These are phyloP conservation scores for Setaria viridis DNA, from an alignment of 202 grass and related monocot species.

Conservation along the genomic window DNA sequence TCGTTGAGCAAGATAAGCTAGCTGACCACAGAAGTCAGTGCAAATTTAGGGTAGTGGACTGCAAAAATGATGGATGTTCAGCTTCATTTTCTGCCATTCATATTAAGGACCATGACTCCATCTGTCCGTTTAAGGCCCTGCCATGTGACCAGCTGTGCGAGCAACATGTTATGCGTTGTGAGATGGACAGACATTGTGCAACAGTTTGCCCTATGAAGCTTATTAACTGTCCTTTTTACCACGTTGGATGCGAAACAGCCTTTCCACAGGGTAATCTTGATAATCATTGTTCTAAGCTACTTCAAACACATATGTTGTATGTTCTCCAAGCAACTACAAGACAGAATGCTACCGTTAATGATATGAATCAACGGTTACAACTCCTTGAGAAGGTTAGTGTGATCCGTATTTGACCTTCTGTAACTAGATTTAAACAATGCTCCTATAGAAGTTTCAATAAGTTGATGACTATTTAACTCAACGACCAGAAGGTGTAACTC, in stretches of 20 bases:
- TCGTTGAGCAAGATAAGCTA: conserved; percentile 49
- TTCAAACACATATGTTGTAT: conserved; percentile 70
- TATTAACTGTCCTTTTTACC: conserved; percentile 84
- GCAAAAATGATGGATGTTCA: conserved; percentile 69
- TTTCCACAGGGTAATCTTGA: conserved; percentile 75
- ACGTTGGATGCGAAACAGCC: conserved; percentile 75
- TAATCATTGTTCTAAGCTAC: conserved; percentile 67
- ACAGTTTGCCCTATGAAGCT: conserved; percentile 79
- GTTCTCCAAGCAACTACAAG: conserved; percentile 66
- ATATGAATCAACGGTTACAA: conserved; percentile 72
- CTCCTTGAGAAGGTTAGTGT: conserved; percentile 86
- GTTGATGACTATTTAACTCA: conserved; percentile 22
- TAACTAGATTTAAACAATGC: conserved; percentile 23
- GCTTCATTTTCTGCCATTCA: conserved; percentile 66
- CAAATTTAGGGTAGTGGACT: conserved; percentile 62
- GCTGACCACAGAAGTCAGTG: conserved; percentile 54
- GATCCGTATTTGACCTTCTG: conserved; percentile 20
- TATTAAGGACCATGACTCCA: conserved; percentile 63
- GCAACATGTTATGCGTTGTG: conserved; percentile 57
- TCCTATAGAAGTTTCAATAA: conserved; percentile 26
- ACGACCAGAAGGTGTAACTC: background rate
- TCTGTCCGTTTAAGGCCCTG: conserved; percentile 72
- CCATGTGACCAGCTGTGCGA: conserved; percentile 71
- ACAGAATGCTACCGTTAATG: conserved; percentile 60
- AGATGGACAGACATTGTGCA: conserved; percentile 84